Conservation (phyloP, 805 yeast species). For the Saccharomycopsis schoenii region DNA sequence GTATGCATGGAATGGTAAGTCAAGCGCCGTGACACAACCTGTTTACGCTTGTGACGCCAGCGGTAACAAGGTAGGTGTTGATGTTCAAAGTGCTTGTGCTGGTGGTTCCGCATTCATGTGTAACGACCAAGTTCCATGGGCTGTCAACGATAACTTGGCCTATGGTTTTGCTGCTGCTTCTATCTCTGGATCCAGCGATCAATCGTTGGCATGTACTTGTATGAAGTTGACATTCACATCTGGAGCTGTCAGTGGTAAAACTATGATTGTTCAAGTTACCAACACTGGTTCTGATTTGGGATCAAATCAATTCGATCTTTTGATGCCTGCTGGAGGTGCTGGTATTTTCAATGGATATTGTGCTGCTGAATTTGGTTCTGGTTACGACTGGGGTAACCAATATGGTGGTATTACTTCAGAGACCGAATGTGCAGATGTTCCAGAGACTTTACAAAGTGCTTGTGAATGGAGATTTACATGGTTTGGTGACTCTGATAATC, state of each 20-base stretch:
- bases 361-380: constrained; percentile 6
- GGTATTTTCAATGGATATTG: constrained; percentile 4
- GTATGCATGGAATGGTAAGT: constrained; percentile 11
- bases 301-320: constrained; percentile 7
- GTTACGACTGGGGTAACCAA: constrained; percentile 10
- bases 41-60: constrained; percentile 13
- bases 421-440: constrained; percentile 7
- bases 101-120: constrained; percentile 16
- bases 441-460: constrained; percentile 8
- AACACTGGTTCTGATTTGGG: constrained; percentile 10
- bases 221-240: constrained; percentile 8
- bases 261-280: constrained; percentile 12
- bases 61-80: constrained; percentile 5
- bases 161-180: constrained; percentile 10
- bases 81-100: constrained; percentile 7
- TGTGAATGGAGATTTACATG: constrained; percentile 15
- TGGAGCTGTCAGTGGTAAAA: constrained; percentile 5
- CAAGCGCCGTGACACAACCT: background rate
- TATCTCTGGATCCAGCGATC: constrained; percentile 3
- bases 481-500: constrained; percentile 13
- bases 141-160: constrained; percentile 2
- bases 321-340: constrained; percentile 14
- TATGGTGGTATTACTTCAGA: constrained; percentile 13
- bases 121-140: constrained; percentile 14
- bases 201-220: constrained; percentile 8